Percentiles rank a stretch among this genome's conserved stretches.
phyloP scores from a whole-genome alignment of 2,329 filamentous ascomycete species.

The Plectosphaerella cucumerina region DNA sequence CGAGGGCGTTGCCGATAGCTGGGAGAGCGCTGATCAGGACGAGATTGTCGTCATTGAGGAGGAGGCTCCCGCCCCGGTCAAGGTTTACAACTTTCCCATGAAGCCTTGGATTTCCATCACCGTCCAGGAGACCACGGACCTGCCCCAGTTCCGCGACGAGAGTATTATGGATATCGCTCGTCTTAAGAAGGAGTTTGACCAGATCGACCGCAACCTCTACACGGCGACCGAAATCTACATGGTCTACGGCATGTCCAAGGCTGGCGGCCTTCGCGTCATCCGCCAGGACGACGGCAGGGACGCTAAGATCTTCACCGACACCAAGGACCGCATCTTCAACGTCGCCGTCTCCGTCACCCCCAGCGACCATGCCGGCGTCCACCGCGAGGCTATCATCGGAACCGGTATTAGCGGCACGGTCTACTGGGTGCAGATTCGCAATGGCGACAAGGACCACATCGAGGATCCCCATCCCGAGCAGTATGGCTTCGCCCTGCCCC shows the following conservation, averaged over 20 bases:
- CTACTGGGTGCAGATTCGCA: conserved; percentile 86
- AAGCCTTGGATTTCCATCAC: conserved; percentile 91
- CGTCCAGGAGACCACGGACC: conserved; percentile 55
- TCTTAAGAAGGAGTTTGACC: conserved; percentile 96
- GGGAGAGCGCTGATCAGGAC: conserved; percentile 82
- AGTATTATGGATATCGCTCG: conserved; percentile 88
- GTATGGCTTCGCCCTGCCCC: conserved; percentile 84
- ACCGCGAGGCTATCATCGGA: conserved; percentile 79
- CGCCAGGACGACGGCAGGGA: conserved; percentile 90
- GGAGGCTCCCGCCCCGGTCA: conserved; percentile 61
- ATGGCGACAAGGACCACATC: conserved; percentile 73
- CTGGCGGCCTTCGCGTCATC: conserved; percentile 88
- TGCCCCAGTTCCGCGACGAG: conserved; percentile 68
- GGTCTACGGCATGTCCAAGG: conserved; percentile 89
- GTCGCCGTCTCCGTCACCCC: conserved; percentile 74
- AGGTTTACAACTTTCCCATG: conserved; percentile 94
- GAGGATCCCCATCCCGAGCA: conserved; percentile 76
- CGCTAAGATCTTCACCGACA: conserved; percentile 86
- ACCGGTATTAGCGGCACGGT: conserved; percentile 93
- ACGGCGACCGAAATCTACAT: conserved; percentile 89
- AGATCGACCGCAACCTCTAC: conserved; percentile 90
- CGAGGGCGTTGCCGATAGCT: conserved; percentile 71
- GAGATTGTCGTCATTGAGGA: conserved; percentile 63
- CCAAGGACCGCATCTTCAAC: conserved; percentile 92
- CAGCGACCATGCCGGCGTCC: conserved; percentile 48